Evolutionary conservation across 305 asterid species (phyloP).

Genomic region (Plantago lanceolata): DNA sequence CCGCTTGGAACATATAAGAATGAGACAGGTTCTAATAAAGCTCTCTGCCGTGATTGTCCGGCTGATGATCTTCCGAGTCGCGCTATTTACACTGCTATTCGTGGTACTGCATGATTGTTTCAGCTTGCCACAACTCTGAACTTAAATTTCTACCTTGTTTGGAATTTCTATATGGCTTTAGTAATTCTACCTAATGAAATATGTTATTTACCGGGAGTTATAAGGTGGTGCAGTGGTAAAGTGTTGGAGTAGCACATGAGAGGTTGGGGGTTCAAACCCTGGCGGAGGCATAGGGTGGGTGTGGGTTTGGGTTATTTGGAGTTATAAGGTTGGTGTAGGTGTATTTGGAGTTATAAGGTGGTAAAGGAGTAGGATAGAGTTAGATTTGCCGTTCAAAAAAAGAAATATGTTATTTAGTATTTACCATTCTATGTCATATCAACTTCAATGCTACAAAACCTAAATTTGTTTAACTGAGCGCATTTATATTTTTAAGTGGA

Average conservation of each 20-base stretch:
- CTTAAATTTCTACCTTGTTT: neutral
- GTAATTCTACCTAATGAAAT: neutral
- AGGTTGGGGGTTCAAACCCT: too few species aligned
- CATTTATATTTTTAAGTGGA: conserved; percentile 6
- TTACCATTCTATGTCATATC: too few species aligned
- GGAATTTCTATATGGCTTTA: neutral
- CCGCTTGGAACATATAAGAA: conserved; percentile 88
- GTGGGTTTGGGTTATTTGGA: too few species aligned
- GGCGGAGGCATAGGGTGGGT: too few species aligned
- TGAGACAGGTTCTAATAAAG: conserved; percentile 59
- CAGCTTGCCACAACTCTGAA: conserved; percentile 18
- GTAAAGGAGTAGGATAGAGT: too few species aligned
- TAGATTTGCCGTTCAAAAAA: too few species aligned
- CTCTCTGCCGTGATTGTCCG: conserved; percentile 65
- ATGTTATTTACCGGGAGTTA: too few species aligned
- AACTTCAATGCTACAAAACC: neutral
- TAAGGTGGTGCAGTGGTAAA: too few species aligned
- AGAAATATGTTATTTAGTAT: too few species aligned
- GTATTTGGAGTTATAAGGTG: too few species aligned
- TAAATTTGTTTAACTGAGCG: neutral
- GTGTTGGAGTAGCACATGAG: too few species aligned
- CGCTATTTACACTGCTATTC: conserved; percentile 51
- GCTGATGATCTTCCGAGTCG: conserved; percentile 71
- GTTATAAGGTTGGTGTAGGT: too few species aligned
- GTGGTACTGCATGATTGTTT: conserved; percentile 47